Base-by-base conservation (phyloP, 2,329 filamentous ascomycete genomes). In the Sporothrix dimorphospora region DNA sequence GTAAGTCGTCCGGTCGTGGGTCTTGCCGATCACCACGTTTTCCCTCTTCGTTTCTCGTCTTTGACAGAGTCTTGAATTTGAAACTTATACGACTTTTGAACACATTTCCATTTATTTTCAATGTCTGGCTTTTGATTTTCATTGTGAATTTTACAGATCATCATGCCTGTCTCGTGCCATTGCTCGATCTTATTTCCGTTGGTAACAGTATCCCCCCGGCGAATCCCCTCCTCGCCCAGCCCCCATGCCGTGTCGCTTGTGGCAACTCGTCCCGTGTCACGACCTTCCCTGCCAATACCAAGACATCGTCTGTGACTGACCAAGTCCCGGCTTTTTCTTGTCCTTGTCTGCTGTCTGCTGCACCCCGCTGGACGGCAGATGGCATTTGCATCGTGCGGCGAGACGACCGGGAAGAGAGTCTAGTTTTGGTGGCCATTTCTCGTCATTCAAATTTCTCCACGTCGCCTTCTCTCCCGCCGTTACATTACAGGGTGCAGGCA, bases 221-320 rank as follows among this genome's bases (percentile, higher is more conserved):
- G 9, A 21, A 3, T 47, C 21, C 42, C 61, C 40, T 61, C 38
- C 49, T 53, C 49, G 9, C 49, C 49, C 49, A 53, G 4, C 21
- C 61, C 40, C 40, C 40, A 42, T 47, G 40, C 61, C 40, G 61
- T 3, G 40, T 30, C 38, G 6, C 21, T 47, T 65, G 61, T 65
- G 61, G 61, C 61, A 65, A 65, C 40, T n/a, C 61, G 21, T 65
- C 61, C 61, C 57, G 61, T 65, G 61, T 65, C 38, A 19, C 16
- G 7, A 16, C 24, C n/a, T 53, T 30, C 9, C 21, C n/a, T 40
- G 16, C 61, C 61, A 45, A 30, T 61, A 24, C 34, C 34, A 61
- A 61, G 57, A 42, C 27, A 34, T 2, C 34, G 9, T 14, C 19
- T 38, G 19, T 40, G 7, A 38, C n/a, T 8, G 5, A 21, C 53